Conservation (phyloP, 2,329 filamentous ascomycete genomes). For the Diaporthe sp. region DNA sequence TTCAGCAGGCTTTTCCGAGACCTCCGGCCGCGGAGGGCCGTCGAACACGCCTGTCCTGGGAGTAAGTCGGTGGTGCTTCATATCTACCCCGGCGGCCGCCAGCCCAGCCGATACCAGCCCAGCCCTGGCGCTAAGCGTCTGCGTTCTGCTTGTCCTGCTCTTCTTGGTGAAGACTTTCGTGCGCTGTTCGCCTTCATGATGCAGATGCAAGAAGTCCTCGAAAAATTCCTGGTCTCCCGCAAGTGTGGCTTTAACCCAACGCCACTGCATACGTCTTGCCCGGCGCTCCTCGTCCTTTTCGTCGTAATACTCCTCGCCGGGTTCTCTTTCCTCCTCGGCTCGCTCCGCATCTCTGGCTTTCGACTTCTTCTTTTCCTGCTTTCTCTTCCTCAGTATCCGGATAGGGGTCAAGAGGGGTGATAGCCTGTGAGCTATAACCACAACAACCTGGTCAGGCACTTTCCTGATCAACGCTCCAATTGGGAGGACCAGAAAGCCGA, state of each 20-base stretch:
- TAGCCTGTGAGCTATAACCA: slow-evolving; percentile 4
- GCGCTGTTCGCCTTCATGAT: slow-evolving; percentile 22
- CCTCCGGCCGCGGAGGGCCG: slow-evolving; percentile 1
- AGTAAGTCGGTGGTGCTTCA: slow-evolving; percentile 23
- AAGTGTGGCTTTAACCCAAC: slow-evolving; percentile 23
- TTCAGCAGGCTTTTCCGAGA: not conserved
- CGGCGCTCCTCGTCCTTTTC: slow-evolving; percentile 30
- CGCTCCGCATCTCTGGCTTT: slow-evolving; percentile 5
- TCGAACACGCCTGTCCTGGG: slow-evolving; percentile 2
- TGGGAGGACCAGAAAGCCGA: slow-evolving; percentile 74
- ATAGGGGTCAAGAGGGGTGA: slow-evolving; percentile 10
- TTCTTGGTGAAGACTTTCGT: not conserved
- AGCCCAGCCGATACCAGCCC: slow-evolving; percentile 19
- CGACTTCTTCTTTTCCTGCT: slow-evolving; percentile 11
- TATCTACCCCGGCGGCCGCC: slow-evolving; percentile 16
- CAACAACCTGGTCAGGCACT: slow-evolving; percentile 11
- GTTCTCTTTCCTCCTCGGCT: not conserved
- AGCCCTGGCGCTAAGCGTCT: slow-evolving; percentile 5
- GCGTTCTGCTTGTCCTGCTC: slow-evolving; percentile 5
- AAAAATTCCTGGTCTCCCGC: slow-evolving; percentile 25
- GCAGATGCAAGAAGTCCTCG: slow-evolving; percentile 20
- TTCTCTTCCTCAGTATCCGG: not conserved
- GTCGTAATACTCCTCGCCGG: slow-evolving; percentile 7
- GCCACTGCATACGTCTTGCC: slow-evolving; percentile 27
- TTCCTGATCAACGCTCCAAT: slow-evolving; percentile 22